A percentile compares a stretch with the other conserved stretches of the same genome.
These are phyloP conservation scores for Myxozyma monticola DNA, from an alignment of 805 yeast genomes.

Conservation along the genomic window DNA sequence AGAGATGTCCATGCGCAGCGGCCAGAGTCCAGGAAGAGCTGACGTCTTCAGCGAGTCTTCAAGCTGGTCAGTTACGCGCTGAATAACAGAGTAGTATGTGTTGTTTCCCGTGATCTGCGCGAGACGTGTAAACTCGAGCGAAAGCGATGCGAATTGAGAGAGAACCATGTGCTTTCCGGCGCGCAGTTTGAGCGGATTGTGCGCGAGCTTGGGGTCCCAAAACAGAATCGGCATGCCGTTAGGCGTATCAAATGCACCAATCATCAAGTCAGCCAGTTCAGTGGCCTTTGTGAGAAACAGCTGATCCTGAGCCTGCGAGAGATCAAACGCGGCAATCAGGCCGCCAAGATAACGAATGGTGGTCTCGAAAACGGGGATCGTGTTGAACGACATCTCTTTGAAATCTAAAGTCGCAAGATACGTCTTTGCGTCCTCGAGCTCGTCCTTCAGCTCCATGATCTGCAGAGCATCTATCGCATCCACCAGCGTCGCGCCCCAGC, in stretches of 20 bases:
- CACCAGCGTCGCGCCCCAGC: slow-evolving; percentile 55
- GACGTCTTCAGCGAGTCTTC: slow-evolving; percentile 39
- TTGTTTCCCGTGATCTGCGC: slow-evolving; percentile 53
- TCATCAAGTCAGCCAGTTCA: slow-evolving; percentile 50
- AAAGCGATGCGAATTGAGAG: slow-evolving; percentile 52
- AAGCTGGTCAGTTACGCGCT: slow-evolving; percentile 46
- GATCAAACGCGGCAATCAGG: slow-evolving; percentile 52
- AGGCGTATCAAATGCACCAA: slow-evolving; percentile 61
- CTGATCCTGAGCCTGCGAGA: slow-evolving; percentile 42
- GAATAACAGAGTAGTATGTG: slow-evolving; percentile 50
- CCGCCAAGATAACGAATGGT: slow-evolving; percentile 57
- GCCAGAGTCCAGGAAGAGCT: slow-evolving; percentile 47
- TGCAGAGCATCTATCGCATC: slow-evolving; percentile 55
- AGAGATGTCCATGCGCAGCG: slow-evolving; percentile 50
- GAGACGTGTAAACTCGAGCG: slow-evolving; percentile 54
- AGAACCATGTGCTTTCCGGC: slow-evolving; percentile 39
- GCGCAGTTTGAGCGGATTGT: slow-evolving; percentile 25
- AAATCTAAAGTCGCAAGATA: slow-evolving; percentile 45
- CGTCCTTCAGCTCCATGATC: slow-evolving; percentile 47
- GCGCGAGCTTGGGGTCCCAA: slow-evolving; percentile 45
- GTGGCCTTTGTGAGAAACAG: slow-evolving; percentile 45
- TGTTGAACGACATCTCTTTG: slow-evolving; percentile 44
- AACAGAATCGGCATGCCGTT: slow-evolving; percentile 53
- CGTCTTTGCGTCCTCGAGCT: slow-evolving; percentile 44
- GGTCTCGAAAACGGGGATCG: slow-evolving; percentile 53